Evolutionary conservation across 1,284 basidiomycete species (phyloP), one percentile per base, ranked within the genome.

Genomic region (Pascua guehoae): DNA sequence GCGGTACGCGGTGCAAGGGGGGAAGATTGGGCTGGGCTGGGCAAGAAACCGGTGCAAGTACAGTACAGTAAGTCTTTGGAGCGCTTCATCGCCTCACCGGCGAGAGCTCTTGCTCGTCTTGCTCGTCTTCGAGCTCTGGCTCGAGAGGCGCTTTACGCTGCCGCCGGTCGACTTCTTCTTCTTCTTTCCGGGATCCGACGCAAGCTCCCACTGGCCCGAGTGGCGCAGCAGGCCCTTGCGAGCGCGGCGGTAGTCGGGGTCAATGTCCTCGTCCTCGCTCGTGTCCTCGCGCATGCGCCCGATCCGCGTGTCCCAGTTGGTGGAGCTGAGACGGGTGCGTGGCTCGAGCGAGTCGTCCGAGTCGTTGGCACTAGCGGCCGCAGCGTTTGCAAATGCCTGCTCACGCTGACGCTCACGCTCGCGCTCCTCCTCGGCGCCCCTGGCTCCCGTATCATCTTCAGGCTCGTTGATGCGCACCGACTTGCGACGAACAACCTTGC

Each of bases 381-480:
- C 58, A 15, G 50, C 49, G 40, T 52, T 49, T 10, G 50, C 39
- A 41, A 47, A 54, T 32, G 40, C 45, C 18, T 36, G 32, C 38
- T 53, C 57, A 11, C 45, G 48, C 49, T 47, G n/a, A 15, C 12
- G 45, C 24, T 54, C 46, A 5, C 16, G 49, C 16, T 54, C 46
- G 18, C 49, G 43, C n/a, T 36, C 36, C 15, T 44, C 46, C 12
- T 40, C 42, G n/a, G 45, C 39, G 5, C 16, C 10, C 2, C 8
- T 38, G n/a, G 45, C 39, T 4, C 16, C 10, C 2, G 4, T 38
- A 45, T 55, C 47, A 14, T 39, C 14, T 12, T 47, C 36, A 41
- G 73, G 71, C 11, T 70, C 66, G 38, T 64, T 65, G 61, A 78
- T 73, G 40, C 76, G 58, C 1, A 78, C 76, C 3, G 65, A 68